Base-by-base conservation (phyloP, 345 rosid species). In the Linum tenue region DNA sequence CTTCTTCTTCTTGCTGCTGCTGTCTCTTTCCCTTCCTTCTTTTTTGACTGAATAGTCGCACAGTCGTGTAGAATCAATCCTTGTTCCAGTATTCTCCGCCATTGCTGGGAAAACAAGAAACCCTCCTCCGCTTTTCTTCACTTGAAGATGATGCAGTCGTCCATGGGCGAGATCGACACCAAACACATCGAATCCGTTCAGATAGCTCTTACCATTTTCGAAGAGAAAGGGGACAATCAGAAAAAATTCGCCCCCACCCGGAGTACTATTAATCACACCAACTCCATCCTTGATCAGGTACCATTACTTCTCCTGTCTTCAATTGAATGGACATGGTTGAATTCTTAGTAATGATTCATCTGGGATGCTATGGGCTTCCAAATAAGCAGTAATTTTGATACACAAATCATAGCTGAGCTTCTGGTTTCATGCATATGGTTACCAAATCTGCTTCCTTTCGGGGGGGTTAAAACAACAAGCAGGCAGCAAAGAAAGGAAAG, bases 181-280 rank as follows among this genome's bases (percentile, higher is more conserved):
- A 85, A 75, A 48, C 73, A 83, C 4, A 80, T 83, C 14, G 82
- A 86, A 42, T 67, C 82, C 1, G 88, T 83, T 44, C 88, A 86
- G 73, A 81, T 77, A 1, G 86, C 84, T 2, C 40, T 82, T 1
- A 68, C 83, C 51, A 9, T 44, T 44, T 44, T 44, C 51, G 51
- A 44, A 44, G 51, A 44, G 51, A 44, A 44, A 44, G 51, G 51
- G 7, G 51, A 44, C 51, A 44, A 44, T 44, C 51, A 44, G 51
- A 44, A 44, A 44, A 44, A 44, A 14, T 44, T 44, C 51, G 51
- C 51, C 51, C 8, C 51, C 51, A 8, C 51, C 10, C 12, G 9
- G 51, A 44, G 10, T 8, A 7, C 12, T 14, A 8, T 7, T 14
- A 7, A 22, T 22, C 31, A 22, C 31, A 22, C 51, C 8, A 44